Percentiles rank a stretch among this genome's conserved stretches.
phyloP scores from a whole-genome alignment of 75 land plant species.

The Pinus tabuliformis region DNA sequence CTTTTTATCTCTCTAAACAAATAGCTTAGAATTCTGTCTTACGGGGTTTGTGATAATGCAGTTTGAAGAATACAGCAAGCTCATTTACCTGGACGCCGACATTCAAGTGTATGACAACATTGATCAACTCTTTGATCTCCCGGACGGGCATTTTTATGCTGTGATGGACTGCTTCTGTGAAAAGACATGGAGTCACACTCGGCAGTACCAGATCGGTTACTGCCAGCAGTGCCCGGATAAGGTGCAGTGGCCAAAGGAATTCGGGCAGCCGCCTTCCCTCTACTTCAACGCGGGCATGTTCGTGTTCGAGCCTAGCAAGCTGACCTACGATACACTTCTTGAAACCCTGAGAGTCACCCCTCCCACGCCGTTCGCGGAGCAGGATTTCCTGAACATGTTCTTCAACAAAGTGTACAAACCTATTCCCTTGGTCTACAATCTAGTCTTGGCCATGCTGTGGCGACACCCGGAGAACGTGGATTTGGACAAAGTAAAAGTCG shows the following conservation, averaged over 20 bases:
- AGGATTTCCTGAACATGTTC: conserved; percentile 67
- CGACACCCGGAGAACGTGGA: conserved; percentile 58
- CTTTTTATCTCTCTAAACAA: no score
- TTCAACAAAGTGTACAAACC: conserved; percentile 46
- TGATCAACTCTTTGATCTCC: conserved; percentile 12
- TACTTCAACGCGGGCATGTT: conserved; percentile 76
- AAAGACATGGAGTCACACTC: conserved; percentile 1
- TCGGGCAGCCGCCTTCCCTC: conserved; percentile 30
- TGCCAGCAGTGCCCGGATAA: conserved; percentile 50
- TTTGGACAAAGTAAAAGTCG: conserved; percentile 42
- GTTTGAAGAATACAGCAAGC: conserved; percentile 8
- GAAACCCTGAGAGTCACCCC: conserved; percentile 29
- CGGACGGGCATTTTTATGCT: conserved; percentile 5
- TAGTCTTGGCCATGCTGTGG: conserved; percentile 59
- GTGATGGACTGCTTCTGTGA: conserved; percentile 25
- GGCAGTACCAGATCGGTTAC: no score
- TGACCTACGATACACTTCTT: conserved; percentile 26
- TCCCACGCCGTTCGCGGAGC: conserved; percentile 62
- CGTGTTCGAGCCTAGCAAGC: conserved; percentile 46
- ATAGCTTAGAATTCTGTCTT: no score
- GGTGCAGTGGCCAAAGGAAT: conserved; percentile 29
- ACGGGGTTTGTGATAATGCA: no score
- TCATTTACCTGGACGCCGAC: conserved; percentile 17
- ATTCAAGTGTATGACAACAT: conserved; percentile 13
- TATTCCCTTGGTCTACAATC: conserved; percentile 39